phyloP scores from a whole-genome alignment of 1,139 yeast species.

The Yamadazyma trypodendri region DNA sequence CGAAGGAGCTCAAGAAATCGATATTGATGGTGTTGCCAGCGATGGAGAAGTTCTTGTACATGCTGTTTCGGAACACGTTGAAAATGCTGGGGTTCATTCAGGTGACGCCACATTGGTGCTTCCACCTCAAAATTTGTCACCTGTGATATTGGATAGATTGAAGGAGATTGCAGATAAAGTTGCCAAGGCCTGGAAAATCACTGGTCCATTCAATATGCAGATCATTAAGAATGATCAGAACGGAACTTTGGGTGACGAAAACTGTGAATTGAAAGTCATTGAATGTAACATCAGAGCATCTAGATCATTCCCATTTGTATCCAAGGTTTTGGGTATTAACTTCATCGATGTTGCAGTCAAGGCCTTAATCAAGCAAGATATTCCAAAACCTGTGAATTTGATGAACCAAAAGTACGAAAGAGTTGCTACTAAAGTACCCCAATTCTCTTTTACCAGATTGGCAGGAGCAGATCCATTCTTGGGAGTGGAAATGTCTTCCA shows the following conservation, averaged over 20 bases:
- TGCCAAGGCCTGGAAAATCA: conserved; percentile 90
- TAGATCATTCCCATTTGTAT: conserved; percentile 97
- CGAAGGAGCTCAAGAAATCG: conserved; percentile 94
- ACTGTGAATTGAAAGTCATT: conserved; percentile 79
- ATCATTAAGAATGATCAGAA: conserved; percentile 67
- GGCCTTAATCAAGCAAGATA: conserved; percentile 73
- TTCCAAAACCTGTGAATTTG: conserved; percentile 68
- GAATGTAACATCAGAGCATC: conserved; percentile 99
- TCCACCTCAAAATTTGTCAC: conserved; percentile 80
- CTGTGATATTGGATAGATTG: conserved; percentile 57
- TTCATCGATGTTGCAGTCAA: conserved; percentile 92
- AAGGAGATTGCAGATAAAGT: conserved; percentile 88
- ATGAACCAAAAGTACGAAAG: conserved; percentile 62
- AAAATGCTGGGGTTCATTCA: conserved; percentile 97
- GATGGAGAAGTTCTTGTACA: conserved; percentile 88
- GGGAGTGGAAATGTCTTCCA: conserved; percentile 98
- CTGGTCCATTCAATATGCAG: conserved; percentile 99
- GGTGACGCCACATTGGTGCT: conserved; percentile 96
- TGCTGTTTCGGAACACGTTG: conserved; percentile 97
- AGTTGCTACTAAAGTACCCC: conserved; percentile 97
- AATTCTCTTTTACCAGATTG: conserved; percentile 93
- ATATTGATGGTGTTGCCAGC: conserved; percentile 92
- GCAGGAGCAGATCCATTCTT: conserved; percentile 99
- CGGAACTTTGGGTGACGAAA: conserved; percentile 46
- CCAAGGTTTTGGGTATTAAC: conserved; percentile 91